These are phyloP conservation scores for Climacium dendroides DNA, from an alignment of 225 moss, liverwort and hornwort genomes.

Conservation along the genomic window DNA sequence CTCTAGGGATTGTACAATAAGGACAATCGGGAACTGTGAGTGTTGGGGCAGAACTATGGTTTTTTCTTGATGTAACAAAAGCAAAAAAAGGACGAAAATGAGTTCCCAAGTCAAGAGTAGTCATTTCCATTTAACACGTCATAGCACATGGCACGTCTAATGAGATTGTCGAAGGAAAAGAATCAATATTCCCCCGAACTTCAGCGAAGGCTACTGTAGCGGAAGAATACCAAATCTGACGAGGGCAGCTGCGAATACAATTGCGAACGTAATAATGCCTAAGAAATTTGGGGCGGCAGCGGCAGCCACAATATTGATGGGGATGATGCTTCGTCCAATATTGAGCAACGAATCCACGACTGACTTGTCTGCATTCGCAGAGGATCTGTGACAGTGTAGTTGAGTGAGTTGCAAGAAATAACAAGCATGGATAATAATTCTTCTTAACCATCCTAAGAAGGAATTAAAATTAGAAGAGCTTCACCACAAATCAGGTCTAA, in stretches of 20 bases:
- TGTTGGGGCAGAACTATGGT: neutral
- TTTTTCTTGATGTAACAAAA: neutral
- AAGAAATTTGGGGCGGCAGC: constrained; percentile 50
- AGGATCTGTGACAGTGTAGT: neutral
- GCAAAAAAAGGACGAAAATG: neutral
- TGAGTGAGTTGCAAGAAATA: neutral
- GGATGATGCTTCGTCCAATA: constrained; percentile 62
- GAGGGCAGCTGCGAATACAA: constrained; percentile 55
- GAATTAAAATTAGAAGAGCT: neutral
- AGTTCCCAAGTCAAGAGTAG: neutral
- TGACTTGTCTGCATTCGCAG: constrained; percentile 24
- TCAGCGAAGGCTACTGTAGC: neutral
- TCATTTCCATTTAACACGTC: neutral
- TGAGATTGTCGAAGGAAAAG: neutral
- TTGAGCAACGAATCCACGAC: constrained; percentile 73
- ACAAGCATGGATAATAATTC: neutral
- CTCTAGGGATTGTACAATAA: neutral
- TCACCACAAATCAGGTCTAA: neutral
- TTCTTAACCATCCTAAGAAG: neutral
- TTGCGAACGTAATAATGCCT: constrained; percentile 65
- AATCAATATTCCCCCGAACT: neutral
- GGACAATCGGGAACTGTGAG: neutral
- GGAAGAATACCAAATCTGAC: constrained; percentile 36
- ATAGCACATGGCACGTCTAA: neutral
- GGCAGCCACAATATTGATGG: constrained; percentile 59